Conservation (phyloP, 805 yeast genomes). For the Suhomyces faveliae region DNA sequence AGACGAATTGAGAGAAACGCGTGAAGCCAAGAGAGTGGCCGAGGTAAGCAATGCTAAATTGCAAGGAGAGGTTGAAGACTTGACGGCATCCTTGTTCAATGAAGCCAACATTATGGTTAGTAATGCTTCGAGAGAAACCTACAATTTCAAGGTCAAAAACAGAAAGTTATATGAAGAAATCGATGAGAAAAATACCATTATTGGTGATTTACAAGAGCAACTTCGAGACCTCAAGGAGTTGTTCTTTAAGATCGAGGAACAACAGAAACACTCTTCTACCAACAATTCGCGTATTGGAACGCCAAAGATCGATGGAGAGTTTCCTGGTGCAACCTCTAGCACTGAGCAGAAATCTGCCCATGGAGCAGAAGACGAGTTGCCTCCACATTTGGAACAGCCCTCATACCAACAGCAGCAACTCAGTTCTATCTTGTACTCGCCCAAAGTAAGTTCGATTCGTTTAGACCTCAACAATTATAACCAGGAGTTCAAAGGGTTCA, state of each 20-base stretch:
- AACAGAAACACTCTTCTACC: constrained; percentile 17
- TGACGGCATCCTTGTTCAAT: constrained; percentile 71
- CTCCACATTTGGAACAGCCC: constrained; percentile 3
- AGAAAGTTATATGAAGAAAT: constrained; percentile 51
- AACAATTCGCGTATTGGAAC: constrained; percentile 5
- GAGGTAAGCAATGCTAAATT: constrained; percentile 59
- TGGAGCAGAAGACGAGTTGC: constrained; percentile 3
- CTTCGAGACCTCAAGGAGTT: constrained; percentile 60
- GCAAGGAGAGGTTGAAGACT: constrained; percentile 74
- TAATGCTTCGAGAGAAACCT: constrained; percentile 67
- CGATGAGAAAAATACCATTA: constrained; percentile 65
- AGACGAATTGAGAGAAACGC: constrained; percentile 21
- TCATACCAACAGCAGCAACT: constrained; percentile 19
- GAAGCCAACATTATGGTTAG: constrained; percentile 87
- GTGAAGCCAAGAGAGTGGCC: constrained; percentile 43
- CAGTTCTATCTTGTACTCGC: constrained; percentile 29
- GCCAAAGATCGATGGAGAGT: constrained; percentile 8
- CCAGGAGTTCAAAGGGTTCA: constrained; percentile 43
- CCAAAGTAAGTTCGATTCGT: constrained; percentile 36
- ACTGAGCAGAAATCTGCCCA: not conserved
- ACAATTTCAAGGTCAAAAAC: constrained; percentile 59
- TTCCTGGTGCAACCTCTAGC: not conserved
- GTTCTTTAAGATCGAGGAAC: constrained; percentile 54
- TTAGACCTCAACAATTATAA: constrained; percentile 45
- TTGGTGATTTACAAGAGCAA: constrained; percentile 66